phyloP scores from a whole-genome alignment of 192 early-diverging fungal genomes.

The Rhizoclosmatium globosum region DNA sequence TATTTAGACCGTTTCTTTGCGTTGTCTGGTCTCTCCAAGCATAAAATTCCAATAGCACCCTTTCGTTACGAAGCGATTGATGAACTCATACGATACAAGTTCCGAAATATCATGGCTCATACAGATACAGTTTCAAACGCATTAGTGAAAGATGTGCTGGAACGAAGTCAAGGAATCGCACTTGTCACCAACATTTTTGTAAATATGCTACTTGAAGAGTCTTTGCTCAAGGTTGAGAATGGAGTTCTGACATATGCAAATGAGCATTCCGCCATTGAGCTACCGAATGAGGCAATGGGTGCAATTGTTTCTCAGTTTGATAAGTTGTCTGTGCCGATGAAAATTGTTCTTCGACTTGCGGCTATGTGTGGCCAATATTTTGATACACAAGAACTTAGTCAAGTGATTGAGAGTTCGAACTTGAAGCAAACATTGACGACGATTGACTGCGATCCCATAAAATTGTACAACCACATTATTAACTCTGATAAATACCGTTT shows the following conservation, averaged over 20 bases:
- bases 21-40: conserved; percentile 8
- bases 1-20: conserved; percentile 6
- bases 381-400: conserved; percentile 20
- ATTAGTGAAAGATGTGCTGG: conserved; percentile 25
- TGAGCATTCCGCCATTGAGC: background rate
- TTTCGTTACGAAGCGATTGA: conserved; percentile 20
- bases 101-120: background rate
- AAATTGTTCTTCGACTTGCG: conserved; percentile 27
- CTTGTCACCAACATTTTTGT: conserved; percentile 24
- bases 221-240: conserved; percentile 7
- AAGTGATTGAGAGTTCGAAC: conserved; percentile 5
- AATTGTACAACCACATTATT: background rate
- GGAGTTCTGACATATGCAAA: conserved; percentile 4
- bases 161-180: conserved; percentile 33
- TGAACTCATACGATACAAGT: conserved; percentile 18
- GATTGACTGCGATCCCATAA: background rate
- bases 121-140: background rate
- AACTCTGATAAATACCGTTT: conserved; percentile 27
- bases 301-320: conserved; percentile 40
- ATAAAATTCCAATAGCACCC: conserved; percentile 10
- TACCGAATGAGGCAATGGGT: conserved; percentile 21
- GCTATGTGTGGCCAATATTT: conserved; percentile 38
- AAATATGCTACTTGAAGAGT: conserved; percentile 19
- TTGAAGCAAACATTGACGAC: background rate
- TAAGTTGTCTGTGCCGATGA: conserved; percentile 9